Conservation (phyloP, 495 filamentous ascomycete genomes). For the Penicillium taxi region DNA sequence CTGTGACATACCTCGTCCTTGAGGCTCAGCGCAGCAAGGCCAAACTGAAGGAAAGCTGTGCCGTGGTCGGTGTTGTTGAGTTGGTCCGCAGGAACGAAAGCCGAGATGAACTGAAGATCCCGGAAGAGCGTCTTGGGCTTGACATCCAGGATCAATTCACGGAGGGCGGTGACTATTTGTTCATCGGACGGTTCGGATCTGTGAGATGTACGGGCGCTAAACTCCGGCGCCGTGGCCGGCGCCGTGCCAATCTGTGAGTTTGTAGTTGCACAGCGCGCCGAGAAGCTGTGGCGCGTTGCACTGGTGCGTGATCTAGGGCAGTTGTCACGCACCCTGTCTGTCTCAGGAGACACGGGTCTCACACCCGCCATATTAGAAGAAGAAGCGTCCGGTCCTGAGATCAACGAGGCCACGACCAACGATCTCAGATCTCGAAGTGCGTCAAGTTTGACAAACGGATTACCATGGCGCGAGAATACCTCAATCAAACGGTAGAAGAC, state of each 20-base stretch:
- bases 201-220: conserved; percentile 31
- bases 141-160: conserved; percentile 67
- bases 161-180: conserved; percentile 67
- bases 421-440: conserved; percentile 76
- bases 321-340: conserved; percentile 1
- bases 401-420: conserved; percentile 67
- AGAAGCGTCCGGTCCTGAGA: conserved; percentile 40
- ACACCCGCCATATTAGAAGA: conserved; percentile 14
- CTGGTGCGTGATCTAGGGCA: conserved; percentile 10
- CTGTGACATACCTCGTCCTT: conserved; percentile 85
- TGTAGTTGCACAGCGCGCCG: conserved; percentile 14
- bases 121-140: conserved; percentile 89
- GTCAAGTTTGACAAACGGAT: conserved; percentile 78
- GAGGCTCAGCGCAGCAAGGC: conserved; percentile 74
- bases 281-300: conserved; percentile 31
- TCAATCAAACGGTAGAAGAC: conserved; percentile 74
- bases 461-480: conserved; percentile 85
- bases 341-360: not conserved
- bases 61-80: conserved; percentile 81
- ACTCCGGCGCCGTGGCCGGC: conserved; percentile 24
- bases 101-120: conserved; percentile 89
- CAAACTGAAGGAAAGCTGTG: conserved; percentile 92
- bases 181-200: conserved; percentile 41
- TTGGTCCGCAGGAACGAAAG: conserved; percentile 73
- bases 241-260: conserved; percentile 11